A percentile compares a stretch with the other conserved stretches of the same genome.
These are phyloP conservation scores for Kwoniella botswanensis DNA, from an alignment of 768 basidiomycete genomes.

Conservation along the genomic window DNA sequence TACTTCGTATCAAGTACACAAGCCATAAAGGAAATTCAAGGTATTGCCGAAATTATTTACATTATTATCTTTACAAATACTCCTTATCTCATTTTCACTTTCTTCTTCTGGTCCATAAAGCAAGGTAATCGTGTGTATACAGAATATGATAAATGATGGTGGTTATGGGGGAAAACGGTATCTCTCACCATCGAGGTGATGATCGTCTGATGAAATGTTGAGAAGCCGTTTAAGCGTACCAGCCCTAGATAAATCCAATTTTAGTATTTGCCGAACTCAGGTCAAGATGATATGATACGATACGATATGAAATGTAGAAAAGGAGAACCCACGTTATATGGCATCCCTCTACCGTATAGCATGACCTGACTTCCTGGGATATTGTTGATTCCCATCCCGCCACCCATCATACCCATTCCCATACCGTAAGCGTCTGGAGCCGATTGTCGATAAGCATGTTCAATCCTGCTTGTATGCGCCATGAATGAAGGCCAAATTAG, in stretches of 20 bases:
- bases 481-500: too few species aligned
- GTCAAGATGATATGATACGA: neutral
- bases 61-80: too few species aligned
- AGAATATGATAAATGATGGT: too few species aligned
- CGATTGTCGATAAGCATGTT: slow-evolving; percentile 51
- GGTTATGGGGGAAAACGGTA: too few species aligned
- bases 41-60: too few species aligned
- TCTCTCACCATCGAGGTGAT: too few species aligned
- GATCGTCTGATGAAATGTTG: too few species aligned
- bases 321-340: slow-evolving; percentile 19
- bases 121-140: too few species aligned
- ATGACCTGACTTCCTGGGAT: slow-evolving; percentile 50
- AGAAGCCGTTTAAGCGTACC: slow-evolving; percentile 23
- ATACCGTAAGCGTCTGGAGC: slow-evolving; percentile 48
- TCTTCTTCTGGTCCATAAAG: too few species aligned
- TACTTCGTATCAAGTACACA: neutral
- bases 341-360: slow-evolving; percentile 46
- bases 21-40: too few species aligned
- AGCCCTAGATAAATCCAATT: slow-evolving; percentile 15
- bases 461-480: slow-evolving; percentile 24
- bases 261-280: neutral
- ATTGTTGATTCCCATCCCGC: slow-evolving; percentile 47
- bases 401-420: slow-evolving; percentile 39
- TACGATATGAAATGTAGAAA: too few species aligned
- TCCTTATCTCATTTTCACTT: too few species aligned